These are phyloP conservation scores for Curvularia sp. DNA, from an alignment of 2,329 filamentous ascomycete species.

Conservation along the genomic window DNA sequence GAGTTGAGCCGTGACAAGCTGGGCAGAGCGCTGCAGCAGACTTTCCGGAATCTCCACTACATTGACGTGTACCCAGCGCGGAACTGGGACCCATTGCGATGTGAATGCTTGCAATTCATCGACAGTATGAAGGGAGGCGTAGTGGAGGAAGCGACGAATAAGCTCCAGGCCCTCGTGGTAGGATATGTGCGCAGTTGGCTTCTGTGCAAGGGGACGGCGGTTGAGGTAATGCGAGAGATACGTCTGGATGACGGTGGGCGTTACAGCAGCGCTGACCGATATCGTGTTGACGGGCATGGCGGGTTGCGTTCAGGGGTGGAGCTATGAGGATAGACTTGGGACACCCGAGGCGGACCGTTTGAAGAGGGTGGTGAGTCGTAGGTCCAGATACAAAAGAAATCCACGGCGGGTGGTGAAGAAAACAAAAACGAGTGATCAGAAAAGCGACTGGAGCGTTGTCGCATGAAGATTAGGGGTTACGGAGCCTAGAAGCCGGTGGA, in stretches of 20 bases:
- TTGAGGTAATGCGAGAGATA: slow-evolving; percentile 90
- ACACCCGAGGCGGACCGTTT: neutral
- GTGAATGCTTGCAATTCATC: slow-evolving; percentile 95
- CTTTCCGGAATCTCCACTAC: slow-evolving; percentile 69
- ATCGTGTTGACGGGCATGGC: slow-evolving; percentile 76
- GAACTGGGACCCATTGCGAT: slow-evolving; percentile 86
- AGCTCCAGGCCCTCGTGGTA: slow-evolving; percentile 93
- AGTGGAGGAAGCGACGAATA: slow-evolving; percentile 83
- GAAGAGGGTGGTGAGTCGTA: neutral
- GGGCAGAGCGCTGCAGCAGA: slow-evolving; percentile 69
- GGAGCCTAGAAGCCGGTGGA: slow-evolving; percentile 8
- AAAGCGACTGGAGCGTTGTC: neutral
- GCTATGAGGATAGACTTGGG: slow-evolving; percentile 11
- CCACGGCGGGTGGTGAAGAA: neutral
- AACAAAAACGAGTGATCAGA: neutral
- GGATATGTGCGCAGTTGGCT: slow-evolving; percentile 87
- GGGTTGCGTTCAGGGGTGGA: slow-evolving; percentile 12
- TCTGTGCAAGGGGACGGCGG: slow-evolving; percentile 74
- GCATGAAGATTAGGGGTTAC: slow-evolving; percentile 9
- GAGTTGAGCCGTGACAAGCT: slow-evolving; percentile 73
- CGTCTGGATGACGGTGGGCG: slow-evolving; percentile 85
- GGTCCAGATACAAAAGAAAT: neutral
- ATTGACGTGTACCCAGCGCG: slow-evolving; percentile 84
- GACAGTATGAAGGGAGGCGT: slow-evolving; percentile 86
- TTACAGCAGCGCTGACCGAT: slow-evolving; percentile 80